These are phyloP conservation scores for Isabelozyma gotoi DNA, from an alignment of 805 yeast genomes.

Conservation along the genomic window DNA sequence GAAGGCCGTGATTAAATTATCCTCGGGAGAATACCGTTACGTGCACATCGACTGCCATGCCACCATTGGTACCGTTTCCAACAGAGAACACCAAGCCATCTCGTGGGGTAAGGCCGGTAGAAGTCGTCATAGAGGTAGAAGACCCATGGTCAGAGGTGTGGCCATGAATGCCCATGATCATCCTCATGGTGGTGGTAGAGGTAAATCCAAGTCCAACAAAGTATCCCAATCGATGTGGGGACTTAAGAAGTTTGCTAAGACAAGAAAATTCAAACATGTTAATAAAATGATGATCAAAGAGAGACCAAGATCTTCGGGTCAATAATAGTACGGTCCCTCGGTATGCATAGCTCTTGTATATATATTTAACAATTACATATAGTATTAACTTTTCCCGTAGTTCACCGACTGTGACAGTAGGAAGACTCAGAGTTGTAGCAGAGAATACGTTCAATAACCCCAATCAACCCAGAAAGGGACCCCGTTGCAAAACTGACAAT, in stretches of 20 bases:
- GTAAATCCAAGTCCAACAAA: constrained; percentile 96
- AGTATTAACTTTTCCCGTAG: background rate
- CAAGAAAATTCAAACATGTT: constrained; percentile 84
- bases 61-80: constrained; percentile 89
- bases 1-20: constrained; percentile 76
- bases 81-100: constrained; percentile 86
- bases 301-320: constrained; percentile 62
- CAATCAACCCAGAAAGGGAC: constrained; percentile 1
- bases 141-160: constrained; percentile 96
- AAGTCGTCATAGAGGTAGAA: constrained; percentile 83
- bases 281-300: constrained; percentile 86
- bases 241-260: constrained; percentile 88
- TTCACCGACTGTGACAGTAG: background rate
- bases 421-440: constrained; percentile 1
- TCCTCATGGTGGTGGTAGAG: constrained; percentile 99
- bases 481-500: constrained; percentile 15
- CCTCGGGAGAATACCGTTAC: constrained; percentile 92
- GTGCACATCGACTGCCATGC: constrained; percentile 86
- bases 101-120: constrained; percentile 97
- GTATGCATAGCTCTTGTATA: constrained; percentile 1
- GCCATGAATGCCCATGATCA: constrained; percentile 98
- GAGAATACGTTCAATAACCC: constrained; percentile 1
- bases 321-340: constrained; percentile 4
- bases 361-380: background rate
- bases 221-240: constrained; percentile 97